Base-by-base conservation (phyloP, 257 asterid species). In the Nicotiana benthamiana region DNA sequence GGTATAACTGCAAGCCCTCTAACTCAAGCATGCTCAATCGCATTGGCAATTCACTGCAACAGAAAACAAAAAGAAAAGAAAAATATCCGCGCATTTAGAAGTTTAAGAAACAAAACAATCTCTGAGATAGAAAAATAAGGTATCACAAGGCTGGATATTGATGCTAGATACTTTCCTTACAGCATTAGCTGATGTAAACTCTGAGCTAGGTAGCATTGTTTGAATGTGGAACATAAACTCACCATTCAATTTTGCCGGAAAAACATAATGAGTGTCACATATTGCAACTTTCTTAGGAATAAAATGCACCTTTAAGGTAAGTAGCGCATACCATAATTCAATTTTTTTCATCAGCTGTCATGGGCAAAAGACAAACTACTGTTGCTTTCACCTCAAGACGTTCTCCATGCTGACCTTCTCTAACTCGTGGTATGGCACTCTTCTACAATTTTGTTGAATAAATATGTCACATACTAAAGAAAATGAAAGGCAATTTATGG, bases 371-470 rank as follows among this genome's bases (percentile, higher is more conserved):
- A 68, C 32, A 40, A n/a, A n/a, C 56, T 11, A 51, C 9, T n/a
- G 56, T 68, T 68, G 46, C 10, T 40, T 1, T n/a, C 12, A 11
- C 32, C 32, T 20, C 28, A 68, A n/a, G 32, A 20, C 56, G 1
- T 20, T 68, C 77, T 40, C 77, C 77, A 20, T 20, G 77, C 20
- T 40, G 57, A 11, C 32, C 76, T 68, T 36, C 75, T 67, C 46
- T 54, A 68, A 5, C 53, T 68, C 12, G 63, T 74, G 86, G 85
- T 81, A 32, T 81, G 18, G 18, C 62, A 40, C 83, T 83, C 86
- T 82, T 91, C 93, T 86, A 87, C 64, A 61, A 10, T 80, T 80
- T 74, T 80, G n/a, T 63, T 82, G 79, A 82, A 43, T 26, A 86
- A 84, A 54, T 60, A 1, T 0, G 63, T 61, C 48, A 63, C 62